Conservation (phyloP, 331 rosid species). For the Rosa hybrid region DNA sequence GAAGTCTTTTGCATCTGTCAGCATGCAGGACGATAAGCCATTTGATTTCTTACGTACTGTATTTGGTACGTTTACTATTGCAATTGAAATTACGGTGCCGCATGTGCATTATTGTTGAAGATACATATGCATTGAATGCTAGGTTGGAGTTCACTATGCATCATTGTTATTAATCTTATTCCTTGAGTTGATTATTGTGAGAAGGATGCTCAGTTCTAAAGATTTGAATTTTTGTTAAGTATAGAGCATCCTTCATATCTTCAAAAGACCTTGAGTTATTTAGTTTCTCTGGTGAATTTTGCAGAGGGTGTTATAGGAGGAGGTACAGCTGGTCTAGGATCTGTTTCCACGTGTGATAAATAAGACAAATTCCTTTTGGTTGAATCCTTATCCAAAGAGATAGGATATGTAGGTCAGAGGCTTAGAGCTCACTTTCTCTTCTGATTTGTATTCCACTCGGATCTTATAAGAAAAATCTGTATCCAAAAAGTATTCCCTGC, state of each 20-base stretch:
- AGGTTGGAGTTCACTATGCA: not conserved
- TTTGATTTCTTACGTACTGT: constrained; percentile 69
- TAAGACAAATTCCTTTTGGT: not conserved
- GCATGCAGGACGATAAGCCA: constrained; percentile 58
- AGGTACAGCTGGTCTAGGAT: constrained; percentile 64
- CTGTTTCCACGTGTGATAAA: not conserved
- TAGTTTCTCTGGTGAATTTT: constrained; percentile 38
- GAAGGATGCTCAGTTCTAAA: not conserved
- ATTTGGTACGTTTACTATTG: constrained; percentile 49
- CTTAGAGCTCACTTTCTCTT: not conserved
- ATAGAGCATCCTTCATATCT: not conserved
- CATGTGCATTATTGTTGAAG: not conserved
- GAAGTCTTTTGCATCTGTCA: constrained; percentile 58
- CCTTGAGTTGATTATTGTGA: not conserved
- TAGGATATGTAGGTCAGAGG: not conserved
- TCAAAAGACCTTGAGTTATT: not conserved
- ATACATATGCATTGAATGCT: not conserved
- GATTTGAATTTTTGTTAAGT: not conserved
- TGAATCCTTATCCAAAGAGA: not conserved
- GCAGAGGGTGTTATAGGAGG: constrained; percentile 92
- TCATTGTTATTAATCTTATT: not conserved
- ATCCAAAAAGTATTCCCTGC: not conserved
- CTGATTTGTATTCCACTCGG: not conserved
- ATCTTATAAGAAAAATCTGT: not conserved
- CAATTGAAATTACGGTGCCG: not conserved